A percentile compares a stretch with the other conserved stretches of the same genome.
Conservation (phyloP, 2,329 filamentous ascomycete genomes). For the Penicillium sp. region DNA sequence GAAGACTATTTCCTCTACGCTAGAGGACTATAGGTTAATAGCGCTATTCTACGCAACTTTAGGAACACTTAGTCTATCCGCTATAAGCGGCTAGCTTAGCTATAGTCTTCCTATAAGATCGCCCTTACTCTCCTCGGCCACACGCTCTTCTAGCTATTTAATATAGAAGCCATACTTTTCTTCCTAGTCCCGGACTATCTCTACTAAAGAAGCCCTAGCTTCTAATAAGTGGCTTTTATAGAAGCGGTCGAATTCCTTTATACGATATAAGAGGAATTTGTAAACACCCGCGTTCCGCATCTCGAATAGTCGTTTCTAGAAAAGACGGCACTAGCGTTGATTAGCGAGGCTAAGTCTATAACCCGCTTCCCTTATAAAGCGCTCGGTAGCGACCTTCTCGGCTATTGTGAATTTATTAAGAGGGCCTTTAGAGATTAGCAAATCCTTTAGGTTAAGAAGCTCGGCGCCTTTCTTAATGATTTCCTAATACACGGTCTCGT, state of each 20-base stretch:
- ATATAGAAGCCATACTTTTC: constrained; percentile 8
- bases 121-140: constrained; percentile 6
- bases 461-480: constrained; percentile 16
- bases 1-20: constrained; percentile 10
- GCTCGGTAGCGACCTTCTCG: constrained; percentile 17
- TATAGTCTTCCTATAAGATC: constrained; percentile 9
- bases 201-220: constrained; percentile 1
- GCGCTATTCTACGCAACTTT: constrained; percentile 12
- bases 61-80: constrained; percentile 10
- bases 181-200: constrained; percentile 12
- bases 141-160: constrained; percentile 11
- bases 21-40: constrained; percentile 10
- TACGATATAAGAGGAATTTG: constrained; percentile 17
- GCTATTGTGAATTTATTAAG: constrained; percentile 16
- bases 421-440: constrained; percentile 15
- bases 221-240: constrained; percentile 6
- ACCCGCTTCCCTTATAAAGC: constrained; percentile 14
- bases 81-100: constrained; percentile 4
- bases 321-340: constrained; percentile 12
- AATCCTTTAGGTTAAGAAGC: constrained; percentile 9
- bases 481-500: background rate
- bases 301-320: constrained; percentile 17
- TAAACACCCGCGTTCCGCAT: constrained; percentile 15
- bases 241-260: constrained; percentile 17
- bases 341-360: constrained; percentile 14